Evolutionary conservation across 768 basidiomycete species (phyloP).

Genomic region (Lenzites betulinus): DNA sequence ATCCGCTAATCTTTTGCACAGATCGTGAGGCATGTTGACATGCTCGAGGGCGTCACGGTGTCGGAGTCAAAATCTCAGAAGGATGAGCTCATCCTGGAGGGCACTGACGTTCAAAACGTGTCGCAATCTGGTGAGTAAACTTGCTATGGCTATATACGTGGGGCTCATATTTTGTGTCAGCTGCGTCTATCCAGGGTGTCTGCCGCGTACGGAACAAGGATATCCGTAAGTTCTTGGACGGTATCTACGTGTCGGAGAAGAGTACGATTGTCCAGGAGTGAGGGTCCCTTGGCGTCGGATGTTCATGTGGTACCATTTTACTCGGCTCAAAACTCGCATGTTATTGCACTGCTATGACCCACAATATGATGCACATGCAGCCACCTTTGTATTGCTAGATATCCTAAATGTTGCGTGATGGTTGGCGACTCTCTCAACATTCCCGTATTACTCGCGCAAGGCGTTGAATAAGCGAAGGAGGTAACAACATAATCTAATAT

Average conservation of each 20-base stretch:
- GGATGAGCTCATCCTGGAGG: conserved; percentile 92
- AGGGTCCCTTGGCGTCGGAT: conserved; percentile 20
- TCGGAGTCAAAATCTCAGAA: conserved; percentile 89
- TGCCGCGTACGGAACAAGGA: conserved; percentile 99
- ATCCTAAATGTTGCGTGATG: neutral
- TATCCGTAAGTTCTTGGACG: conserved; percentile 98
- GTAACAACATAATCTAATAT: conserved; percentile 42
- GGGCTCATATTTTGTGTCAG: conserved; percentile 39
- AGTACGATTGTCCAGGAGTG: conserved; percentile 57
- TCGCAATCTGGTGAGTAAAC: conserved; percentile 82
- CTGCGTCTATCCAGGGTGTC: conserved; percentile 95
- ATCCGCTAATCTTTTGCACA: conserved; percentile 31
- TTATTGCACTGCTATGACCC: conserved; percentile 29
- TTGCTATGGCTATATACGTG: neutral
- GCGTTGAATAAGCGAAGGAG: neutral
- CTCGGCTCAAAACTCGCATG: conserved; percentile 33
- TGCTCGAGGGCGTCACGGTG: conserved; percentile 87
- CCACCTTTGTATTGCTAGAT: conserved; percentile 13
- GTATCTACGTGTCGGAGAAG: conserved; percentile 88
- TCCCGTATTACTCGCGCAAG: too few species aligned
- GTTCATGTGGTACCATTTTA: conserved; percentile 23
- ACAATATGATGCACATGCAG: conserved; percentile 33
- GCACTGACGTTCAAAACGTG: conserved; percentile 95
- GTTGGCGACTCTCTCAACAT: too few species aligned
- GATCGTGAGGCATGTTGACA: conserved; percentile 89